Evolutionary conservation across 306 rosid genomes (phyloP).

Genomic region (Carpinus fangiana): DNA sequence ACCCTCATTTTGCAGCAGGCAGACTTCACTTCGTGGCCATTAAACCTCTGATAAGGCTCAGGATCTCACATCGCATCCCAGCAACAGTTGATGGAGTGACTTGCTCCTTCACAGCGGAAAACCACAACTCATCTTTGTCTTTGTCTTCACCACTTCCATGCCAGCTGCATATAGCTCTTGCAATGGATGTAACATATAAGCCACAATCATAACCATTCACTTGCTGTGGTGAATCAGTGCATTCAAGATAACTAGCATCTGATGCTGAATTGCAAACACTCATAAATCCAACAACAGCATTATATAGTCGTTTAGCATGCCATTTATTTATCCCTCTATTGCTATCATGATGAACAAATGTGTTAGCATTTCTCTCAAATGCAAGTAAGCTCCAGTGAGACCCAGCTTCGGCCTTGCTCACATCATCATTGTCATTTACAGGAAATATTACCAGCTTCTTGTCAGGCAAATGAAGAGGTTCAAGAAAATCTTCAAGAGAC

Average conservation of each 20-base stretch:
- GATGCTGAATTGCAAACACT: conserved; percentile 35
- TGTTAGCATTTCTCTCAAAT: conserved; percentile 53
- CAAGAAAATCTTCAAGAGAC: conserved; percentile 59
- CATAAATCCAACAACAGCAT: conserved; percentile 49
- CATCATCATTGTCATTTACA: conserved; percentile 71
- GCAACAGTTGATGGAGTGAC: conserved; percentile 57
- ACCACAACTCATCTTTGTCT: conserved; percentile 50
- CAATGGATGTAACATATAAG: conserved; percentile 67
- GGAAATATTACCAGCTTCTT: conserved; percentile 71
- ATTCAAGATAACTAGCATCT: conserved; percentile 46
- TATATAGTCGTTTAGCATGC: conserved; percentile 58
- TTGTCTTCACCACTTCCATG: conserved; percentile 28
- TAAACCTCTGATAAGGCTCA: conserved; percentile 56
- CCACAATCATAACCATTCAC: conserved; percentile 86
- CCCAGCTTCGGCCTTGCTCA: conserved; percentile 74
- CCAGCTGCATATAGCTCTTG: conserved; percentile 71
- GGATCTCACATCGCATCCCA: conserved; percentile 59
- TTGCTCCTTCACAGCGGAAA: conserved; percentile 56
- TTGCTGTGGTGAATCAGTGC: conserved; percentile 63
- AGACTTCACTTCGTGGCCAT: conserved; percentile 47
- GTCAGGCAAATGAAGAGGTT: conserved; percentile 63
- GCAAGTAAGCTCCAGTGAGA: conserved; percentile 91
- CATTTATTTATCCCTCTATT: conserved; percentile 36
- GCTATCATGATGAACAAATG: conserved; percentile 83
- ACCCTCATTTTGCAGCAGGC: not conserved